Conservation (phyloP, 352 stramenopile genomes). For the Phytophthora uliginosa region DNA sequence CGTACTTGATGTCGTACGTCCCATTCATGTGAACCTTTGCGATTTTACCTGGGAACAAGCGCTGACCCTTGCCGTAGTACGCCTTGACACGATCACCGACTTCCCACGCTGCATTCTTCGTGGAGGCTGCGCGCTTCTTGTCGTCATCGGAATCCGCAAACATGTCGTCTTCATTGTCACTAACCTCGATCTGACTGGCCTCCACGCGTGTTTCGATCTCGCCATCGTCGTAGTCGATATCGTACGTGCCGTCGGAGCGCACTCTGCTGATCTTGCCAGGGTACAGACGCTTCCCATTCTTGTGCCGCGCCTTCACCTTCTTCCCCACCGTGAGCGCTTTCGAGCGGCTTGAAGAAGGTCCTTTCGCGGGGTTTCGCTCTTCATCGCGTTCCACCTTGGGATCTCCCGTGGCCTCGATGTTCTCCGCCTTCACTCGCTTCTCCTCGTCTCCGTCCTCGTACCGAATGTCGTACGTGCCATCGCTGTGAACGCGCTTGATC, state of each 20-base stretch:
- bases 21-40: slow-evolving; percentile 63
- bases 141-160: slow-evolving; percentile 54
- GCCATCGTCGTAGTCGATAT: slow-evolving; percentile 80
- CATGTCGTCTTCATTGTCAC: slow-evolving; percentile 58
- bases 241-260: slow-evolving; percentile 60
- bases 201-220: slow-evolving; percentile 67
- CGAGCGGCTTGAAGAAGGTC: slow-evolving; percentile 4
- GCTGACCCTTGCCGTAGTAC: slow-evolving; percentile 63
- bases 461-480: slow-evolving; percentile 71
- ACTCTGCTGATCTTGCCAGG: slow-evolving; percentile 59
- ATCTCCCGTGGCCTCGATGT: slow-evolving; percentile 29
- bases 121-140: slow-evolving; percentile 4
- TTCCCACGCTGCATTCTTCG: slow-evolving; percentile 40
- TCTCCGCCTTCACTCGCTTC: slow-evolving; percentile 42
- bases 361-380: slow-evolving; percentile 11
- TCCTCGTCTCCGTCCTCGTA: slow-evolving; percentile 80
- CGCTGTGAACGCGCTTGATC: slow-evolving; percentile 55
- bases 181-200: slow-evolving; percentile 16
- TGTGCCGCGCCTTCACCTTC: slow-evolving; percentile 52
- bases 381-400: slow-evolving; percentile 22
- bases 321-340: slow-evolving; percentile 40
- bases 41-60: slow-evolving; percentile 74
- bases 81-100: slow-evolving; percentile 49
- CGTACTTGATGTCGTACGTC: slow-evolving; percentile 74
- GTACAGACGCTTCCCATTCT: slow-evolving; percentile 58